phyloP scores from a whole-genome alignment of 768 basidiomycete species.

The Strobilomyces dryophilus region DNA sequence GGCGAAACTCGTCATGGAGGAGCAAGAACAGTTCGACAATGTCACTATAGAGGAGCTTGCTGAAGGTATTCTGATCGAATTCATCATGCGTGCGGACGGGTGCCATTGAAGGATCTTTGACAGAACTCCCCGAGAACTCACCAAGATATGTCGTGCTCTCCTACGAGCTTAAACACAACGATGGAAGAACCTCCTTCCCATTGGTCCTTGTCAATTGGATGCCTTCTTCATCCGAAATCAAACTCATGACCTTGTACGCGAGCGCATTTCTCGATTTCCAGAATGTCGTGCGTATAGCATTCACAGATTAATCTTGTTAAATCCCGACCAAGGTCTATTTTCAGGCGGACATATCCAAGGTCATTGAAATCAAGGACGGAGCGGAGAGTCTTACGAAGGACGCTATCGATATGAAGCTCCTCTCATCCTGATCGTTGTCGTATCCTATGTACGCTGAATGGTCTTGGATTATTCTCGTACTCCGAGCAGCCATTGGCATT shows the following conservation, averaged over 20 bases:
- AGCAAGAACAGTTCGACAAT: constrained; percentile 74
- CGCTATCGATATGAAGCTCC: constrained; percentile 58
- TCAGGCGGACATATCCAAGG: constrained; percentile 73
- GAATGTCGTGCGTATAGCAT: constrained; percentile 49
- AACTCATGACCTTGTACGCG: constrained; percentile 76
- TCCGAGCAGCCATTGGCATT: background rate
- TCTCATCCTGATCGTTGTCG: constrained; percentile 9
- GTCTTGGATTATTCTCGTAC: background rate
- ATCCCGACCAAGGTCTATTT: constrained; percentile 3
- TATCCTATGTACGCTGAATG: background rate
- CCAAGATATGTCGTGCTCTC: constrained; percentile 85
- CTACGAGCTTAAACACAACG: constrained; percentile 72
- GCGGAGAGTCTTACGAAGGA: constrained; percentile 77
- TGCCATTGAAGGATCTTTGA: background rate
- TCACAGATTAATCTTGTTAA: background rate
- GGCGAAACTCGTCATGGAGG: constrained; percentile 72
- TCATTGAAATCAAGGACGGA: constrained; percentile 79
- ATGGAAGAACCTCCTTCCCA: constrained; percentile 83
- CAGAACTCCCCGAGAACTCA: constrained; percentile 84
- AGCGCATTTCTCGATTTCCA: constrained; percentile 81
- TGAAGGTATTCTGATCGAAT: constrained; percentile 53
- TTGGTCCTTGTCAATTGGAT: constrained; percentile 88
- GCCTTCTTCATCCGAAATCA: constrained; percentile 71
- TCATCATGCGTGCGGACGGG: background rate
- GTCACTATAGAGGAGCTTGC: constrained; percentile 80